Conservation (phyloP, 2,329 filamentous ascomycete species). For the Fusarium sp. region DNA sequence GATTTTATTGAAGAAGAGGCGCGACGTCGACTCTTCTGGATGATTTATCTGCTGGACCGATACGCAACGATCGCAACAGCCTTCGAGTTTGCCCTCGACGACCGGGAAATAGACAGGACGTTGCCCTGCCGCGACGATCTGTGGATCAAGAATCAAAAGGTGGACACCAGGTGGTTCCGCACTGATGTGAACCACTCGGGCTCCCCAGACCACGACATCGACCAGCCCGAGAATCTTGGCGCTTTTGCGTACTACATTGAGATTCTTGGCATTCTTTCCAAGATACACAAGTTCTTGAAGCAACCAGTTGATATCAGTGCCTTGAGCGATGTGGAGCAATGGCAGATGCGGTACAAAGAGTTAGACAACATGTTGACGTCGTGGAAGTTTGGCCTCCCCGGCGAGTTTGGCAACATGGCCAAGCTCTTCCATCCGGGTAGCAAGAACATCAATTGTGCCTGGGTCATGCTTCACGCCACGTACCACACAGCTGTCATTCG, state of each 20-base stretch:
- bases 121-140: conserved; percentile 89
- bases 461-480: conserved; percentile 91
- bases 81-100: conserved; percentile 89
- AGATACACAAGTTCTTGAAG: conserved; percentile 89
- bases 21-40: conserved; percentile 88
- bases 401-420: conserved; percentile 85
- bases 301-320: conserved; percentile 89
- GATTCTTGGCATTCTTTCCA: conserved; percentile 85
- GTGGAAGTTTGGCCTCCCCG: conserved; percentile 87
- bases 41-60: conserved; percentile 89
- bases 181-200: conserved; percentile 57
- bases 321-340: conserved; percentile 84
- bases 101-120: conserved; percentile 88
- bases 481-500: conserved; percentile 92
- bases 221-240: conserved; percentile 83
- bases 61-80: conserved; percentile 92
- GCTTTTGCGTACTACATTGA: conserved; percentile 93
- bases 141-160: conserved; percentile 83
- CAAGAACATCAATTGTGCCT: conserved; percentile 80
- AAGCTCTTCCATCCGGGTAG: conserved; percentile 78
- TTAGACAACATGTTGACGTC: conserved; percentile 81
- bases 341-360: conserved; percentile 88
- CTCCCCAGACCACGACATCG: conserved; percentile 69
- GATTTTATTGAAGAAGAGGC: conserved; percentile 93
- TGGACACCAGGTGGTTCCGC: conserved; percentile 86